Conservation (phyloP, 2,329 filamentous ascomycete species). For the Claviceps quebecensis region DNA sequence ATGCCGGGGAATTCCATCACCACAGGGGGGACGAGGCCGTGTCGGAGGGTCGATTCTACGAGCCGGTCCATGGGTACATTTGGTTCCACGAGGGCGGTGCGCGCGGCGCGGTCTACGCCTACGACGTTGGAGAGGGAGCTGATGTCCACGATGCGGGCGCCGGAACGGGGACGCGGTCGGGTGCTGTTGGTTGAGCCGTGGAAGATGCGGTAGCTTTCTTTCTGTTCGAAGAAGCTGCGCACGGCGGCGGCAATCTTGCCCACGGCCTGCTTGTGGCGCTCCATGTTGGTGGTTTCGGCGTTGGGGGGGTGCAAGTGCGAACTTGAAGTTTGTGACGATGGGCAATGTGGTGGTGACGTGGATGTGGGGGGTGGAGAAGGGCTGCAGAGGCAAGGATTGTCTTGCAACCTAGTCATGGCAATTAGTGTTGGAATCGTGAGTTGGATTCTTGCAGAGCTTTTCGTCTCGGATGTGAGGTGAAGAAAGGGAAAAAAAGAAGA, state of each 20-base stretch:
- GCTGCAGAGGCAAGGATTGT: no score
- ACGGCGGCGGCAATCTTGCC: conserved; percentile 32
- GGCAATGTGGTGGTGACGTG: no score
- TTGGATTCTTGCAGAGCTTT: no score
- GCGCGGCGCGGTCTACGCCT: conserved; percentile 38
- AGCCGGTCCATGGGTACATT: conserved; percentile 64
- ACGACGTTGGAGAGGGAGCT: conserved; percentile 50
- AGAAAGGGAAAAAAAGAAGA: no score
- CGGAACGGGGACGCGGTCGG: conserved; percentile 28
- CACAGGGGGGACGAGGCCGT: conserved; percentile 54
- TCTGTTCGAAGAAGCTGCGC: conserved; percentile 31
- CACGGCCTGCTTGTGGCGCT: conserved; percentile 35
- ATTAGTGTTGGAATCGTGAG: no score
- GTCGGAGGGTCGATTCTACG: conserved; percentile 48
- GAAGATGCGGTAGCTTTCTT: conserved; percentile 55
- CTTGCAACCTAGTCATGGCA: no score
- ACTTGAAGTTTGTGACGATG: no score
- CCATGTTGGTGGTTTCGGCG: conserved; percentile 21
- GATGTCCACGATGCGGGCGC: conserved; percentile 42
- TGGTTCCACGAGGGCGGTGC: conserved; percentile 56
- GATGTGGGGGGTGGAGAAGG: no score
- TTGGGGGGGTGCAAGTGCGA: no score
- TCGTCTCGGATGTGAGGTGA: no score
- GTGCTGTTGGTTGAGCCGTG: conserved; percentile 70
- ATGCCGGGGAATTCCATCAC: conserved; percentile 69